phyloP scores from a whole-genome alignment of 768 basidiomycete species.

The Tricholoma terreum region DNA sequence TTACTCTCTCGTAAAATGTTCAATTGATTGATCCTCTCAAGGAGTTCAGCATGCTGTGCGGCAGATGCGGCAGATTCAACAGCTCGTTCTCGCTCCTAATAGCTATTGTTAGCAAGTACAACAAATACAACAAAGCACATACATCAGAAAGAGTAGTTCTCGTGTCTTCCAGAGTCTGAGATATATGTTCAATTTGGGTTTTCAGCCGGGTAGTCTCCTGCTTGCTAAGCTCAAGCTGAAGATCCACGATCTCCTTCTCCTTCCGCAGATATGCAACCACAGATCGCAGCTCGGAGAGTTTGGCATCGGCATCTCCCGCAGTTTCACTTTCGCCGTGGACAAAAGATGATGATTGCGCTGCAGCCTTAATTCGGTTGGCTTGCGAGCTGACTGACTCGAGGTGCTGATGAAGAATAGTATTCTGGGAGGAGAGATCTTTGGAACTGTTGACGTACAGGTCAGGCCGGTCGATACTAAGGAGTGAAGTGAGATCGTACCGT shows the following conservation, averaged over 20 bases:
- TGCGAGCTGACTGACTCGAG: slow-evolving; percentile 82
- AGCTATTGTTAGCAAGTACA: not conserved
- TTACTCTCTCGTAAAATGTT: slow-evolving; percentile 89
- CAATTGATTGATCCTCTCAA: slow-evolving; percentile 84
- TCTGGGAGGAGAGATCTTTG: slow-evolving; percentile 74
- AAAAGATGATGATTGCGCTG: slow-evolving; percentile 51
- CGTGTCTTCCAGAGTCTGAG: slow-evolving; percentile 67
- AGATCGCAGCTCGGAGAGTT: slow-evolving; percentile 69
- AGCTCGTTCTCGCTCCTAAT: slow-evolving; percentile 78
- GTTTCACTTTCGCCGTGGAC: slow-evolving; percentile 42
- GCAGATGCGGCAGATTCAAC: slow-evolving; percentile 68
- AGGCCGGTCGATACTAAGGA: not conserved
- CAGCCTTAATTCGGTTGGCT: slow-evolving; percentile 75
- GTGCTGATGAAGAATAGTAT: slow-evolving; percentile 74
- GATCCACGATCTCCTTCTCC: slow-evolving; percentile 90
- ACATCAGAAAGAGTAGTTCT: slow-evolving; percentile 72
- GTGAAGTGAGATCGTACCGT: slow-evolving; percentile 45
- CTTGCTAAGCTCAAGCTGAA: slow-evolving; percentile 77
- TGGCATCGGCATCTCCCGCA: slow-evolving; percentile 53
- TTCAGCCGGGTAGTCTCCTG: slow-evolving; percentile 74
- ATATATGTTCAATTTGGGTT: slow-evolving; percentile 71
- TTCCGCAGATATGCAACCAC: slow-evolving; percentile 81
- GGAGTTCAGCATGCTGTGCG: slow-evolving; percentile 77
- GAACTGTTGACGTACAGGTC: slow-evolving; percentile 39
- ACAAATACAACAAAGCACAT: not conserved